Conservation (phyloP, 139 green algal species). For the Closterium sp. region DNA sequence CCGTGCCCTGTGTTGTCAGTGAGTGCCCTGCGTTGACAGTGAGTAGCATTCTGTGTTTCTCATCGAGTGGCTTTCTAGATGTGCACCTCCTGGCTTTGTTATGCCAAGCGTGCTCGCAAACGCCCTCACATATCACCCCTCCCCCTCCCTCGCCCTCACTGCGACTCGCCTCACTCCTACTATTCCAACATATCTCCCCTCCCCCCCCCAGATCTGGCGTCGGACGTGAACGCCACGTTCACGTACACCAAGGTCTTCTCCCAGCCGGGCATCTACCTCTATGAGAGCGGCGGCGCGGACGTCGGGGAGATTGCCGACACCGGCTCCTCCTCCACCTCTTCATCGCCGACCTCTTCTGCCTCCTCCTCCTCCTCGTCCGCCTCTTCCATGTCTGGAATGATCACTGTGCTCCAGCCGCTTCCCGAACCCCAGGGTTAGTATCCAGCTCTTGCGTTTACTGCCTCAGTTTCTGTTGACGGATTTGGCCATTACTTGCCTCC, state of each 20-base stretch:
- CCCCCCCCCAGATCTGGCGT: not conserved
- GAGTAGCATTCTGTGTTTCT: not conserved
- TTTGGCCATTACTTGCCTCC: too few relatives aligned
- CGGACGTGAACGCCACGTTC: not conserved
- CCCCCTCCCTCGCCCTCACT: not conserved
- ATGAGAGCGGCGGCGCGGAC: not conserved
- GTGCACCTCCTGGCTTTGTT: too few relatives aligned
- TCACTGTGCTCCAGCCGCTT: not conserved
- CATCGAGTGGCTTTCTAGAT: not conserved
- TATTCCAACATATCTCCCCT: too few relatives aligned
- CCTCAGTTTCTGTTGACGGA: too few relatives aligned
- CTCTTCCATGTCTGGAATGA: not conserved
- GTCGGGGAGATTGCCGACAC: not conserved
- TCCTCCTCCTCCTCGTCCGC: not conserved
- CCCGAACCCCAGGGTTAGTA: not conserved
- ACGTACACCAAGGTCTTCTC: slow-evolving; percentile 19
- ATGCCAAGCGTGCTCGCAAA: not conserved
- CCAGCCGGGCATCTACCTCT: slow-evolving; percentile 13
- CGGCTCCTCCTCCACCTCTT: not conserved
- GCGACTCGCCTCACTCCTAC: too few relatives aligned
- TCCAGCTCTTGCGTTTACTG: too few relatives aligned
- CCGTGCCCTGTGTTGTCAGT: slow-evolving; percentile 21
- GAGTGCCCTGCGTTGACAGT: not conserved
- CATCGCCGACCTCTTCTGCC: not conserved
- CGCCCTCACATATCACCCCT: not conserved